Percentiles rank a stretch among this genome's conserved stretches.
Conservation (phyloP, 1,139 yeast species). For the Lodderomyces parapsilosis region DNA sequence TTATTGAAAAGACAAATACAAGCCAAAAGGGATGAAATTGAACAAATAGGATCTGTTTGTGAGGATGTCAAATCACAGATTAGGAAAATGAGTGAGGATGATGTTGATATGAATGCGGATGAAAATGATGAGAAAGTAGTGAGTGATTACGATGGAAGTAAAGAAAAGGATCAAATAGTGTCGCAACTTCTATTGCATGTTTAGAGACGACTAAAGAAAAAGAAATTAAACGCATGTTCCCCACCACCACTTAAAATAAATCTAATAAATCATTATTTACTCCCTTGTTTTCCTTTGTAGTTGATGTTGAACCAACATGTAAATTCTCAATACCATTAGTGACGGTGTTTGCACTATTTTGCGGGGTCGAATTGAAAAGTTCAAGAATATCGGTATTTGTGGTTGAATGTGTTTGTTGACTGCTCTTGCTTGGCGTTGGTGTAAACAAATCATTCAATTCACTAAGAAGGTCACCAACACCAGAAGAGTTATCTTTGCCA, state of each 20-base stretch:
- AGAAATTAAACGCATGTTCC: too few species aligned
- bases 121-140: conserved; percentile 10
- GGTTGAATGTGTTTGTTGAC: conserved; percentile 13
- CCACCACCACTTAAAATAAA: conserved; percentile 38
- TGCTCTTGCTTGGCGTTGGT: conserved; percentile 8
- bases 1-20: conserved; percentile 65
- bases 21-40: conserved; percentile 52
- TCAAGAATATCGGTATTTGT: conserved; percentile 45
- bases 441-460: conserved; percentile 69
- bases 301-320: conserved; percentile 18
- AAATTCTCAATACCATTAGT: conserved; percentile 17
- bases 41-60: conserved; percentile 46
- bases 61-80: conserved; percentile 44
- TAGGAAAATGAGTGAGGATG: conserved; percentile 21
- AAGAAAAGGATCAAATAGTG: conserved; percentile 10
- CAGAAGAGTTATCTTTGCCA: conserved; percentile 13
- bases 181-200: conserved; percentile 16
- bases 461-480: conserved; percentile 43
- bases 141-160: conserved; percentile 1
- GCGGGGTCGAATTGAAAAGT: conserved; percentile 31
- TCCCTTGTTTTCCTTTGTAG: conserved; percentile 20
- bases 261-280: conserved; percentile 54
- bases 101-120: conserved; percentile 2
- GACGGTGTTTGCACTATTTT: conserved; percentile 10
- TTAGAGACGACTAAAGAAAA: conserved; percentile 4